These are phyloP conservation scores for Pseudogymnoascus sp. DNA, from an alignment of 2,329 filamentous ascomycete genomes.

Conservation along the genomic window DNA sequence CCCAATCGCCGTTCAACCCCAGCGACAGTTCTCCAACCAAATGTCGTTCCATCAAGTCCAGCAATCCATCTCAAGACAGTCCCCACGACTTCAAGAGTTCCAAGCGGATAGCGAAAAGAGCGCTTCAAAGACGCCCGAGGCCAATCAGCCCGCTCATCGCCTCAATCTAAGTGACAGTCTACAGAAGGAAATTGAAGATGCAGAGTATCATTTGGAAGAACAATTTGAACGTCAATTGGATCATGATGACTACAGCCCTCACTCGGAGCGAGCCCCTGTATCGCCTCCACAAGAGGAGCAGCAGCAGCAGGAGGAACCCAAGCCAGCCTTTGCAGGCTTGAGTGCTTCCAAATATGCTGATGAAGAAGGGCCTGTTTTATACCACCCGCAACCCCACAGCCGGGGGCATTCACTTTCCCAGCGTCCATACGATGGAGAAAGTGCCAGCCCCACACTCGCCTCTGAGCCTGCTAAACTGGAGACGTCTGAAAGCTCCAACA, in stretches of 20 bases:
- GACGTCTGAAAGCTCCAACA: conserved; percentile 62
- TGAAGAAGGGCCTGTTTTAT: conserved; percentile 51
- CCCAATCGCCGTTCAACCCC: conserved; percentile 30
- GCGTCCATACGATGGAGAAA: conserved; percentile 53
- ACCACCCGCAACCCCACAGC: conserved; percentile 68
- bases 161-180: conserved; percentile 72
- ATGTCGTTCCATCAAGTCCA: conserved; percentile 34
- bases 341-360: conserved; percentile 41
- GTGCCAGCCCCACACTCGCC: conserved; percentile 34
- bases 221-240: conserved; percentile 72
- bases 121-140: conserved; percentile 48
- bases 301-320: conserved; percentile 15
- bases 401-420: conserved; percentile 66
- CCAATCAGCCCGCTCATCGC: conserved; percentile 47
- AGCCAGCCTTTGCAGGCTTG: conserved; percentile 19
- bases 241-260: conserved; percentile 68
- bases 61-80: conserved; percentile 37
- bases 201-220: conserved; percentile 77
- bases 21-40: conserved; percentile 48
- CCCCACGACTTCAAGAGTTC: conserved; percentile 62
- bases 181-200: conserved; percentile 77
- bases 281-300: conserved; percentile 16
- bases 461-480: conserved; percentile 34
- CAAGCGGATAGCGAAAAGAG: conserved; percentile 61
- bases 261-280: conserved; percentile 31